A percentile compares a stretch with the other conserved stretches of the same genome.
Evolutionary conservation across 352 stramenopile species (phyloP).

Genomic region (Globisporangium okanoganense): DNA sequence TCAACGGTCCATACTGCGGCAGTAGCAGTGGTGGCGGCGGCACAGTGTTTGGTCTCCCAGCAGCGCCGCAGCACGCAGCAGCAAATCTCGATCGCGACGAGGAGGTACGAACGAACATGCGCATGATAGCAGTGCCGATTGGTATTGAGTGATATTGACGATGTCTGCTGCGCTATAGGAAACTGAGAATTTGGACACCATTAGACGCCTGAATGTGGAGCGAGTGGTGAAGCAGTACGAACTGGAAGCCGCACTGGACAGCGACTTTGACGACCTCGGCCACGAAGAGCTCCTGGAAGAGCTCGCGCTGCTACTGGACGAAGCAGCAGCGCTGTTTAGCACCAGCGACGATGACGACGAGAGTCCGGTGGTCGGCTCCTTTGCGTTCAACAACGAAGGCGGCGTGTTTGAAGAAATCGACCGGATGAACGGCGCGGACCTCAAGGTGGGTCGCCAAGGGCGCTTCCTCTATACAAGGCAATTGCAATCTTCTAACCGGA

Average conservation of each 20-base stretch:
- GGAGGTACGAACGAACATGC: slow-evolving; percentile 20
- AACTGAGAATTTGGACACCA: slow-evolving; percentile 18
- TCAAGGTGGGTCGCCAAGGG: slow-evolving; percentile 37
- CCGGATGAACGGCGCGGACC: slow-evolving; percentile 62
- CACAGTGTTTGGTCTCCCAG: slow-evolving; percentile 19
- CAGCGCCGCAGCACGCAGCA: slow-evolving; percentile 32
- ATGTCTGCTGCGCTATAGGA: slow-evolving; percentile 19
- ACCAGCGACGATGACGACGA: slow-evolving; percentile 26
- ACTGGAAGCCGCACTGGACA: slow-evolving; percentile 26
- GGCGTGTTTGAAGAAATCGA: slow-evolving; percentile 62
- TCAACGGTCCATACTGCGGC: slow-evolving; percentile 67
- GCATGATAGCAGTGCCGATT: not conserved
- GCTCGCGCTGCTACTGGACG: slow-evolving; percentile 51
- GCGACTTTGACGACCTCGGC: slow-evolving; percentile 14
- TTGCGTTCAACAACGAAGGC: slow-evolving; percentile 55
- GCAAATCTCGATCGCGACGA: slow-evolving; percentile 39
- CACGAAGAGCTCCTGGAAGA: slow-evolving; percentile 38
- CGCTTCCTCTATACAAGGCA: not conserved
- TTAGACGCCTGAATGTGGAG: slow-evolving; percentile 51
- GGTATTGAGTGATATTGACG: not conserved
- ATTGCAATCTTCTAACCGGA: not conserved
- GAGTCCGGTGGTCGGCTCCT: slow-evolving; percentile 43
- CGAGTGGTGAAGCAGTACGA: slow-evolving; percentile 67
- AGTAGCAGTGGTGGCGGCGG: slow-evolving; percentile 15
- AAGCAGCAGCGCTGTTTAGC: slow-evolving; percentile 37